Evolutionary conservation across 208 protist species (phyloP), one percentile per base, ranked within the genome.

Genomic region (Tetramitus jugosus): DNA sequence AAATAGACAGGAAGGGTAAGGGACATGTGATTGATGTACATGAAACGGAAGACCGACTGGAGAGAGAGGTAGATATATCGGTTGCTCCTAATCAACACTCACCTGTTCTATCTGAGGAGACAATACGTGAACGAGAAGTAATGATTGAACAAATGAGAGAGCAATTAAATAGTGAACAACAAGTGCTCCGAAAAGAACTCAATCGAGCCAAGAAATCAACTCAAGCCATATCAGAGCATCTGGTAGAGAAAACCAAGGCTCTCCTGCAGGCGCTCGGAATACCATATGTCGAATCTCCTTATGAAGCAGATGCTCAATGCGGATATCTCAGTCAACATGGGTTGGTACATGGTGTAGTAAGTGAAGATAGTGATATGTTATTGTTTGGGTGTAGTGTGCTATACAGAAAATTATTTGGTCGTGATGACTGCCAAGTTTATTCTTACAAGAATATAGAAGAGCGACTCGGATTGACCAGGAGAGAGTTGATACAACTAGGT

Each of bases 341-440:
- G 26, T 83, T 96, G 31, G 90, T 94, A 20, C 90, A 97, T 81
- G 95, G 91, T n/a, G 90, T 96, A 35, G 93, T 97, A 76, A 96
- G 93, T 3, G 94, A 98, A 80, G 95, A 98, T 85, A 92, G 87
- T 79, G 95, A 98, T 85, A 90, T 94, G 13, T 89, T 97, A 43
- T 89, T 98, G 26, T 96, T 97, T 84, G 95, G 94, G 29, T 93
- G 90, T 10, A 81, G 80, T 4, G 80, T 85, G 43, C 92, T 98
- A 31, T 91, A 96, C 81, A 88, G 91, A 40, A 86, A 95, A 72
- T 91, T 97, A 79, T 97, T 98, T 80, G 60, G 87, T 3, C 20
- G 7, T 4, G 37, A 80, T 79, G 53, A 81, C 43, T 17, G 83
- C 26, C 76, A 84, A 45, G 0, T 68, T 23, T 88, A 80, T 61